Evolutionary conservation across 106 monocot species (phyloP), one percentile per base, ranked within the genome.

Genomic region (Dendrobium huoshanense): DNA sequence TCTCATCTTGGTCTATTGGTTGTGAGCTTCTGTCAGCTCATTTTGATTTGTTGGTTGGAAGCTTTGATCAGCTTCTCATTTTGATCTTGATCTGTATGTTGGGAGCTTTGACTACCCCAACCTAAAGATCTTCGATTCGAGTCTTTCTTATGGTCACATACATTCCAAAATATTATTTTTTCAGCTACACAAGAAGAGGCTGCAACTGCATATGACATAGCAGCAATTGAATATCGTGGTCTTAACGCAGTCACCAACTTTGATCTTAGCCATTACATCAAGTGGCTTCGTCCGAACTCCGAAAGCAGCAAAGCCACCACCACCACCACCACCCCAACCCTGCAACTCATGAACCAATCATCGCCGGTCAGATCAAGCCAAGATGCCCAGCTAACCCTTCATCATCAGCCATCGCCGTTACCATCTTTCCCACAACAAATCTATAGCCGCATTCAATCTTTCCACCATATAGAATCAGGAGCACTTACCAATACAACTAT

Each of bases 181-280:
- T 70, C 51, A 77, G 77, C 77, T 7, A 77, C 77, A 20, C 87
- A 91, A 58, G 93, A 93, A 76, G 93, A 91, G 61, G 93, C 93
- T 1, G 93, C 93, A 16, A 86, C 72, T 31, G 93, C 93, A 18
- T 93, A 93, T 81, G 93, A 93, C 79, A 93, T 87, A 83, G 93
- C 93, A 18, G 93, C 93, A 5, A 91, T 93, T 70, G 93, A 91
- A 78, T 86, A 93, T 81, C 83, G 93, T 2, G 91, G 93, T 0
- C 84, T 85, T 25, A 91, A 89, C 64, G 93, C 93, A 0, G 87
- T 93, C 37, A 93, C 93, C 59, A 93, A 91, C 84, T 93, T 93
- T 73, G 86, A 86, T 67, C 81, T 91, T 41, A 91, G 87, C 77
- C 91, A 85, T 42, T 93, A 95, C 83, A 82, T 85, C 51, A 87